Percentiles rank a stretch among this genome's conserved stretches.
phyloP scores from a whole-genome alignment of 164 flowering plant genomes.

The Magnolia officinalis region DNA sequence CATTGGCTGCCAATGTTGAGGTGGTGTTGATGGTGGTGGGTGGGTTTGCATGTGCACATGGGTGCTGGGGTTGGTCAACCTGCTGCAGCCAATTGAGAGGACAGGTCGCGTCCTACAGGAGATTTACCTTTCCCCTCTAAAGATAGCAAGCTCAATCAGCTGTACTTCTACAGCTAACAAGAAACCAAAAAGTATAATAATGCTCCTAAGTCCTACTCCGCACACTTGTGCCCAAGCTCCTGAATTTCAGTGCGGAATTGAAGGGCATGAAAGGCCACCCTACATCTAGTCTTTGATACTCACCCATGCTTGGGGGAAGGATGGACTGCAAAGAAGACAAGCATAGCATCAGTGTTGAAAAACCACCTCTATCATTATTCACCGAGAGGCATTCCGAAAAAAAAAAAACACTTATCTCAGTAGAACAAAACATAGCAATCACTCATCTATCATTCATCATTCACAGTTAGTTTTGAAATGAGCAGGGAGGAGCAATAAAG shows the following conservation, averaged over 20 bases:
- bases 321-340: conserved; percentile 49
- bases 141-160: not conserved
- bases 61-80: not conserved
- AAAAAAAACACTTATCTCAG: too few species aligned
- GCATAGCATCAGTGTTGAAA: not conserved
- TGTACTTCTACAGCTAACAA: not conserved
- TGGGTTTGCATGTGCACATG: not conserved
- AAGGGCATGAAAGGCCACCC: conserved; percentile 96
- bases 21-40: not conserved
- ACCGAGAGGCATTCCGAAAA: too few species aligned
- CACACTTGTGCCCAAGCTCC: conserved; percentile 60
- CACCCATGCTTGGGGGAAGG: conserved; percentile 76
- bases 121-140: not conserved
- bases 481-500: too few species aligned
- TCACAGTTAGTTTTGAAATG: too few species aligned
- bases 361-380: too few species aligned
- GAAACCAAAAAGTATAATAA: not conserved
- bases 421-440: too few species aligned
- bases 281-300: conserved; percentile 88
- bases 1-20: not conserved
- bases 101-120: not conserved
- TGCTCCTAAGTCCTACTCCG: conserved; percentile 40
- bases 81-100: conserved; percentile 1
- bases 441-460: too few species aligned
- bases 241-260: conserved; percentile 79